Evolutionary conservation across 345 rosid genomes (phyloP).

Genomic region (Eucalyptus pauciflora): DNA sequence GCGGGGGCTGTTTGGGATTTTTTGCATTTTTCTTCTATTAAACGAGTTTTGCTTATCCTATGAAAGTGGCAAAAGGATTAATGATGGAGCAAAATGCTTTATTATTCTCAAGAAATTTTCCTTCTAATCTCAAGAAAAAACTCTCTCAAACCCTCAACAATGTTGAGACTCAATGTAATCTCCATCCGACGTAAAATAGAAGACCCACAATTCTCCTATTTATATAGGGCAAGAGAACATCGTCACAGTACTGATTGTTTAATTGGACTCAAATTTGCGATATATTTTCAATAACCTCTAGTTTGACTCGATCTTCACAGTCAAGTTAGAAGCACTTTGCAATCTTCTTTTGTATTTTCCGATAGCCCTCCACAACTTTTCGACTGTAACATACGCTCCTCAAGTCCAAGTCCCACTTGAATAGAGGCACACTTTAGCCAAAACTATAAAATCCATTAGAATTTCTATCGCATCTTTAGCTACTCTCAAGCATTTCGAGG

Average conservation of each 20-base stretch:
- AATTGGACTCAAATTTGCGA: background rate
- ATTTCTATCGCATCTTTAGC: background rate
- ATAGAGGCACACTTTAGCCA: background rate
- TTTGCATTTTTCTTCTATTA: background rate
- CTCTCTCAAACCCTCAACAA: background rate
- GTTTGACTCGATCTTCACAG: accelerated
- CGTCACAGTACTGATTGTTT: accelerated
- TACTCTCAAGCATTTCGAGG: background rate
- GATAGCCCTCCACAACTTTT: background rate
- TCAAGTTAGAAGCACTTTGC: background rate
- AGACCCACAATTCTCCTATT: background rate
- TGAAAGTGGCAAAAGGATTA: background rate
- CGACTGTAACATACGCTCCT: background rate
- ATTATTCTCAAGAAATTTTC: background rate
- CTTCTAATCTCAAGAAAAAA: background rate
- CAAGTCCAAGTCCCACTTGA: background rate
- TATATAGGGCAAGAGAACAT: background rate
- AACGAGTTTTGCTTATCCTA: background rate
- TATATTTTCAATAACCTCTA: background rate
- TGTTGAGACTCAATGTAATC: background rate
- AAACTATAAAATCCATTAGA: background rate
- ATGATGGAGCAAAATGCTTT: too few species aligned
- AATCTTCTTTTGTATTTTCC: background rate
- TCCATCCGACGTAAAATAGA: background rate
- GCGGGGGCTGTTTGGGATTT: accelerated